phyloP scores from a whole-genome alignment of 805 yeast genomes.

The Dipodascus geniculatus region DNA sequence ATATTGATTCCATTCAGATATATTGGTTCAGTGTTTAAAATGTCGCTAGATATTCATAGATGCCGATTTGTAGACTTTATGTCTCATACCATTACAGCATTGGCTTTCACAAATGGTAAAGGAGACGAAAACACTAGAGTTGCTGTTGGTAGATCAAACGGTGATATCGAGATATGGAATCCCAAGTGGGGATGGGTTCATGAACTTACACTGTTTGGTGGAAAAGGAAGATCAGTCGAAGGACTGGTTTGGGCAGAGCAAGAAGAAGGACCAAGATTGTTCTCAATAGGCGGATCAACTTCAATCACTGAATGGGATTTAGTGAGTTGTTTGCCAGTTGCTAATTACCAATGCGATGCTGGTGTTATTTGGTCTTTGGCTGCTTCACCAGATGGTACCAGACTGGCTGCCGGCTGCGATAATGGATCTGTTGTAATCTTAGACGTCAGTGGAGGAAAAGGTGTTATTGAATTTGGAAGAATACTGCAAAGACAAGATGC shows the following conservation, averaged over 20 bases:
- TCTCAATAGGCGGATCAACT: slow-evolving; percentile 91
- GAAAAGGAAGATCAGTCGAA: slow-evolving; percentile 75
- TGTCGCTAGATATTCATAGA: slow-evolving; percentile 65
- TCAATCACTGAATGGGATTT: slow-evolving; percentile 88
- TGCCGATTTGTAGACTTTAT: slow-evolving; percentile 84
- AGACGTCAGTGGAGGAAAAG: slow-evolving; percentile 80
- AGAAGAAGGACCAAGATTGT: slow-evolving; percentile 52
- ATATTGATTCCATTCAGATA: too few species aligned
- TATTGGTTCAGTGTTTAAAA: neutral
- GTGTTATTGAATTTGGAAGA: slow-evolving; percentile 61
- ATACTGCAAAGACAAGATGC: slow-evolving; percentile 76
- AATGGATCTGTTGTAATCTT: slow-evolving; percentile 82
- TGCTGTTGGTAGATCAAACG: slow-evolving; percentile 89
- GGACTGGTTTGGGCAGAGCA: slow-evolving; percentile 69
- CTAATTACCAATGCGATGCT: slow-evolving; percentile 78
- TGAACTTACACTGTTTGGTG: slow-evolving; percentile 63
- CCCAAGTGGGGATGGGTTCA: slow-evolving; percentile 58
- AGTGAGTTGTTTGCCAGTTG: slow-evolving; percentile 54
- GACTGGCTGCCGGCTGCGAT: slow-evolving; percentile 86
- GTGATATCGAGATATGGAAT: slow-evolving; percentile 93
- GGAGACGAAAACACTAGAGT: slow-evolving; percentile 43
- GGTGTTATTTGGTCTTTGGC: slow-evolving; percentile 90
- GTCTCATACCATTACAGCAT: slow-evolving; percentile 73
- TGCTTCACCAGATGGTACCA: slow-evolving; percentile 45
- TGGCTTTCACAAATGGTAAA: slow-evolving; percentile 54